Evolutionary conservation across 179 eudicot species (phyloP).

Genomic region (Camellia oleifera): DNA sequence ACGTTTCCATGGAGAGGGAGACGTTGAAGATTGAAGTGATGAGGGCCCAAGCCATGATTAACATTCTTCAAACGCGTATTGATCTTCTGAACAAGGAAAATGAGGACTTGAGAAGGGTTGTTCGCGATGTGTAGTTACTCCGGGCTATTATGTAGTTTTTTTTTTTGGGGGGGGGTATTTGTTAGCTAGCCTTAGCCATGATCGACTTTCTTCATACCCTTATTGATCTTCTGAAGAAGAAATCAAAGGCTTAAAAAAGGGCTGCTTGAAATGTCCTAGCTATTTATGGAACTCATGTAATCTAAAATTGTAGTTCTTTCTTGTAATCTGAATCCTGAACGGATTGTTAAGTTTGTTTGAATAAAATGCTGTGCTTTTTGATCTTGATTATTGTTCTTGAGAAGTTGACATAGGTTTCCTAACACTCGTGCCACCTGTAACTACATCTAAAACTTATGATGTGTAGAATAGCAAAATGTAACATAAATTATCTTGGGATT

Average conservation of each 20-base stretch:
- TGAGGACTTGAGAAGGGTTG: slow-evolving; percentile 51
- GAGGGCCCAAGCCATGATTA: slow-evolving; percentile 98
- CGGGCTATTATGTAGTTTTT: not conserved
- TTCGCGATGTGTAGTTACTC: slow-evolving; percentile 20
- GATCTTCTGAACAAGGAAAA: slow-evolving; percentile 66
- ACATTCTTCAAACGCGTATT: slow-evolving; percentile 78
- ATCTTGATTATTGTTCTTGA: not conserved
- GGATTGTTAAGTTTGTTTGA: not conserved
- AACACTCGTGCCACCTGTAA: too few species aligned
- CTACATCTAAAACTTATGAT: too few species aligned
- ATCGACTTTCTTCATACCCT: not conserved
- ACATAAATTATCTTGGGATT: too few species aligned
- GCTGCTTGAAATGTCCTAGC: not conserved
- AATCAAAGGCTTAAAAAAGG: slow-evolving; percentile 4
- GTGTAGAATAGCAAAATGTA: too few species aligned
- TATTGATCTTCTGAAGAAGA: slow-evolving; percentile 16
- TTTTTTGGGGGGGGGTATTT: not conserved
- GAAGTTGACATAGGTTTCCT: too few species aligned
- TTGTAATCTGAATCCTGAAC: slow-evolving; percentile 3
- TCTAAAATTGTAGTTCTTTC: not conserved
- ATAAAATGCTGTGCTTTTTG: slow-evolving; percentile 12
- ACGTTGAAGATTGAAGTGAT: slow-evolving; percentile 92
- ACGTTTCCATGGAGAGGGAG: slow-evolving; percentile 91
- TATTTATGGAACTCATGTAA: not conserved
- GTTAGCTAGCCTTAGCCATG: slow-evolving; percentile 5